These are phyloP conservation scores for Triadica sebifera DNA, from an alignment of 345 rosid species.

Conservation along the genomic window DNA sequence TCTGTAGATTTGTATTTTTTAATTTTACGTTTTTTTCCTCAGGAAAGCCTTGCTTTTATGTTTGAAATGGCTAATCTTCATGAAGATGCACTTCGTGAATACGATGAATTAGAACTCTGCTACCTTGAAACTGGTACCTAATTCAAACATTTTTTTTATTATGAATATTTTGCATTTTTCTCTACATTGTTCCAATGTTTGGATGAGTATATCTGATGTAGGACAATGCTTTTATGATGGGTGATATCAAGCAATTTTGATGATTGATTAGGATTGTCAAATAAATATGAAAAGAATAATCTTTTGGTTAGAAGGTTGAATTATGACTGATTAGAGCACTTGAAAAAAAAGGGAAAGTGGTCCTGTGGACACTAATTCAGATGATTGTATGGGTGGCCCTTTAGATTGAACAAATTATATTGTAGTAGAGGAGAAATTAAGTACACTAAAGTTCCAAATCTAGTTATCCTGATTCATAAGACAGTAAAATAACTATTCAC, in stretches of 20 bases:
- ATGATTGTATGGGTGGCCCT: neutral
- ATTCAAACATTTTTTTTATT: neutral
- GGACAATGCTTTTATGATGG: neutral
- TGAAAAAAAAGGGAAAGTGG: neutral
- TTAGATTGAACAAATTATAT: neutral
- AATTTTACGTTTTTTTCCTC: constrained; percentile 24
- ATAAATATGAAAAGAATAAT: neutral
- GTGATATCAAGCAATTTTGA: neutral
- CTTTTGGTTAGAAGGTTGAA: neutral
- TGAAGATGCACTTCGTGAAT: constrained; percentile 95
- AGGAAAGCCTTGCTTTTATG: constrained; percentile 99
- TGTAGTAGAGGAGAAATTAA: neutral
- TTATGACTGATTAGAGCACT: neutral
- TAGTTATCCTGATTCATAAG: neutral
- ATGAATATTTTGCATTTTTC: neutral
- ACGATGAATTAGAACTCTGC: constrained; percentile 94
- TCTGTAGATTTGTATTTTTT: constrained; percentile 11
- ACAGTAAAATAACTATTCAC: neutral
- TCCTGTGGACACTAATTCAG: neutral
- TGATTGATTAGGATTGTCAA: neutral
- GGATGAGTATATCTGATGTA: neutral
- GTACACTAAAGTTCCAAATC: neutral
- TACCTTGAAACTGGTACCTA: constrained; percentile 83
- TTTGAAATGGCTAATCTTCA: constrained; percentile 96
- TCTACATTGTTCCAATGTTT: neutral